These are phyloP conservation scores for Steccherinum ochraceum DNA, from an alignment of 768 basidiomycete genomes.

Conservation along the genomic window DNA sequence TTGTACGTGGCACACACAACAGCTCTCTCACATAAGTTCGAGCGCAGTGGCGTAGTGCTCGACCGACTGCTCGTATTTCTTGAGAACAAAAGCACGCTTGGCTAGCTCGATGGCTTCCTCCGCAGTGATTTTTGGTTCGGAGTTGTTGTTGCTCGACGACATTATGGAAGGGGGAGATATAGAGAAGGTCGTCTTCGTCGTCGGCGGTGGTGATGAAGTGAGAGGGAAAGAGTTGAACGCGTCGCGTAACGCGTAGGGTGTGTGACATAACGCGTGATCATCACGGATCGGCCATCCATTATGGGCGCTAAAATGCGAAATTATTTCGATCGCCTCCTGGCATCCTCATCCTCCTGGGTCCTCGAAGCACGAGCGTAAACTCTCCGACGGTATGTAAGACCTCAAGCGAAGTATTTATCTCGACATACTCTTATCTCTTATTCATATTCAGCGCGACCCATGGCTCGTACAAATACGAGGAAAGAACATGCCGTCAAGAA, in stretches of 20 bases:
- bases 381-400: too few relatives aligned
- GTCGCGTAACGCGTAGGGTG: not conserved
- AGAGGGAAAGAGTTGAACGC: not conserved
- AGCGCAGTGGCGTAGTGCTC: constrained; percentile 81
- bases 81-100: constrained; percentile 83
- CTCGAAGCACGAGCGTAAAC: too few relatives aligned
- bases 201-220: not conserved
- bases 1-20: constrained; percentile 10
- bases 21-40: constrained; percentile 67
- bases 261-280: not conserved
- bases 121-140: constrained; percentile 22
- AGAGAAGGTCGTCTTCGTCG: not conserved
- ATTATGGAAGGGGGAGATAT: not conserved
- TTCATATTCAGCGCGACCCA: not conserved
- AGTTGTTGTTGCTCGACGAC: not conserved
- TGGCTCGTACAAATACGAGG: not conserved
- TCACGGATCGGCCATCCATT: too few relatives aligned
- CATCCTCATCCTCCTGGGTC: too few relatives aligned
- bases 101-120: constrained; percentile 68
- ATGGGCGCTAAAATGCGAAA: too few relatives aligned
- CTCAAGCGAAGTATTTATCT: too few relatives aligned
- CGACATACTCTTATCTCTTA: too few relatives aligned
- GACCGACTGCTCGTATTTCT: constrained; percentile 80
- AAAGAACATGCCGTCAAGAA: not conserved
- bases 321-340: too few relatives aligned